Percentiles rank a stretch among this genome's conserved stretches.
phyloP scores from a whole-genome alignment of 495 filamentous ascomycete species.

The Copromyces sp. region DNA sequence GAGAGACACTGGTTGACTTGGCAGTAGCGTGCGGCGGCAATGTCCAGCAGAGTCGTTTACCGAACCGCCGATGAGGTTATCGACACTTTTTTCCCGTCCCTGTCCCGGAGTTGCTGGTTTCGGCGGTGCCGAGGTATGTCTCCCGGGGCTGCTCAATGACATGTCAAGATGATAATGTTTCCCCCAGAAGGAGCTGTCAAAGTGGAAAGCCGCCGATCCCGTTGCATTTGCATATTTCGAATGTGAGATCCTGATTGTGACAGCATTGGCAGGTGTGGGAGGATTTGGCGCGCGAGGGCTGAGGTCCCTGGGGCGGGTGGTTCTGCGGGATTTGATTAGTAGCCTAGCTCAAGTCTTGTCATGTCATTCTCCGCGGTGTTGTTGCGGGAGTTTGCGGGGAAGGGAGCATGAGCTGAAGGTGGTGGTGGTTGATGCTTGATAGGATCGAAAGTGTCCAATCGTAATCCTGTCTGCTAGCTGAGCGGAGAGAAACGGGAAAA shows the following conservation, averaged over 20 bases:
- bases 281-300: not conserved
- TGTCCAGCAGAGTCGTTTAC: not conserved
- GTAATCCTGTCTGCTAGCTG: not conserved
- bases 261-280: not conserved
- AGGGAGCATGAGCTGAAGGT: not conserved
- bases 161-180: not conserved
- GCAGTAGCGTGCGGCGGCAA: not conserved
- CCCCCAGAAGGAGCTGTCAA: not conserved
- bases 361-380: not conserved
- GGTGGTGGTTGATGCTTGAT: not conserved
- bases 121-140: not conserved
- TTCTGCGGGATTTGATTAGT: not conserved
- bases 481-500: not conserved
- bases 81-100: not conserved
- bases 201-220: not conserved
- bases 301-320: not conserved
- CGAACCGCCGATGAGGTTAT: not conserved
- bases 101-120: not conserved
- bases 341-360: not conserved
- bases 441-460: not conserved
- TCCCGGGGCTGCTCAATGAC: not conserved
- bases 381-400: not conserved
- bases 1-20: not conserved
- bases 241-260: not conserved
- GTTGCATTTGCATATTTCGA: not conserved